Evolutionary conservation across 495 filamentous ascomycete species (phyloP).

Genomic region (Talaromyces borbonicus): DNA sequence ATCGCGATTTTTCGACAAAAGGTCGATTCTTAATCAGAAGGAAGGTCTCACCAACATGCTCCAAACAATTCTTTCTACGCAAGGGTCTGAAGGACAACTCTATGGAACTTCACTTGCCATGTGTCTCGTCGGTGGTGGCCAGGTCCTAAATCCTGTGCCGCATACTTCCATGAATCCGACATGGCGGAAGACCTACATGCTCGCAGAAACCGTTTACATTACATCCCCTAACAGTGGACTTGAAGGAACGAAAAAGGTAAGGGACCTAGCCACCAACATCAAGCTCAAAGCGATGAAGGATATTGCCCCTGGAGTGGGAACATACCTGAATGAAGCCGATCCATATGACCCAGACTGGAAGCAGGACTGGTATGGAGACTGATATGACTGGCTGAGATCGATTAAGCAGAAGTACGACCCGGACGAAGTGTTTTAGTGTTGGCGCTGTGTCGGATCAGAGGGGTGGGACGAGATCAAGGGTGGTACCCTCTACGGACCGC

Average conservation of each 20-base stretch:
- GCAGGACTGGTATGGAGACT: conserved; percentile 37
- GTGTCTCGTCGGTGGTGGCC: conserved; percentile 26
- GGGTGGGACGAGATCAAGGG: conserved; percentile 21
- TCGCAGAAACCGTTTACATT: conserved; percentile 13
- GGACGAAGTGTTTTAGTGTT: conserved; percentile 26
- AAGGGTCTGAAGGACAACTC: no score
- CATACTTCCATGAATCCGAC: conserved; percentile 28
- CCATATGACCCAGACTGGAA: conserved; percentile 34
- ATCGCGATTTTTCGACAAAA: conserved; percentile 26
- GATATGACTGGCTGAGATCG: conserved; percentile 21
- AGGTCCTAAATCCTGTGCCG: conserved; percentile 19
- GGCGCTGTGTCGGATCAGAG: conserved; percentile 23
- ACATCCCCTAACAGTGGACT: conserved; percentile 17
- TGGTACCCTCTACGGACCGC: conserved; percentile 2
- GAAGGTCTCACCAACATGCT: conserved; percentile 18
- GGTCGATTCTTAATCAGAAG: conserved; percentile 23
- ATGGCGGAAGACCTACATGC: conserved; percentile 24
- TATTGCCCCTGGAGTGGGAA: conserved; percentile 23
- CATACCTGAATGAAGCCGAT: conserved; percentile 40
- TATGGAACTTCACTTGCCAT: conserved; percentile 16
- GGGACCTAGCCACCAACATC: conserved; percentile 30
- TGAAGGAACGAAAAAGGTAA: conserved; percentile 18
- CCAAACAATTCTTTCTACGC: conserved; percentile 14
- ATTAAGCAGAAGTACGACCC: conserved; percentile 41
- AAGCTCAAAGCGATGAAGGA: conserved; percentile 24